phyloP scores from a whole-genome alignment of 768 basidiomycete species.

The Hygrocybe coccinea region DNA sequence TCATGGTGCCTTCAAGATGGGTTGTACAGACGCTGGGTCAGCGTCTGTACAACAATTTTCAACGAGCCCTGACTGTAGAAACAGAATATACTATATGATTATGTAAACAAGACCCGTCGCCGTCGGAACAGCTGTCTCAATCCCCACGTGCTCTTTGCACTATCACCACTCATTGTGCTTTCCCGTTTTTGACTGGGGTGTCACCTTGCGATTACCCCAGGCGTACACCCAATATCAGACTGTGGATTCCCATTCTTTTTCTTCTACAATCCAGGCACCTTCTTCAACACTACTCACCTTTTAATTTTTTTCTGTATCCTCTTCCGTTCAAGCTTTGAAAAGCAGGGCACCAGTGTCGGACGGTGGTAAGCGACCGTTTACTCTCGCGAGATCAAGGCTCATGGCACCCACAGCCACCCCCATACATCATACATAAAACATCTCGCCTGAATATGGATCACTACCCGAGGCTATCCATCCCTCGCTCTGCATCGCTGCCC shows the following conservation, averaged over 20 bases:
- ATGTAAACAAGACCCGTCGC: too few species aligned
- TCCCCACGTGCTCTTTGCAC: neutral
- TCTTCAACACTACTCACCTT: neutral
- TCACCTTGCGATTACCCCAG: too few species aligned
- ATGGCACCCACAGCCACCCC: neutral
- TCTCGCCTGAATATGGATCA: slow-evolving; percentile 19
- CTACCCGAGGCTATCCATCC: slow-evolving; percentile 24
- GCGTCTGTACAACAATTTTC: too few species aligned
- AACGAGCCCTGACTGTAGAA: too few species aligned
- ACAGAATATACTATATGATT: too few species aligned
- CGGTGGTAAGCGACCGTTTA: neutral
- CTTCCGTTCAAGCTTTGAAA: neutral
- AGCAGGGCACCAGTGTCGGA: neutral
- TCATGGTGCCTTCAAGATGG: too few species aligned
- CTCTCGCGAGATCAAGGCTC: neutral
- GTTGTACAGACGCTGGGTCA: too few species aligned
- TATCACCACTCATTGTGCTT: too few species aligned
- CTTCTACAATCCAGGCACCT: neutral
- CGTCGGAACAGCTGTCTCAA: too few species aligned
- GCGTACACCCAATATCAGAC: neutral
- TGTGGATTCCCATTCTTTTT: neutral
- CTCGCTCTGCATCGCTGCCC: slow-evolving; percentile 33
- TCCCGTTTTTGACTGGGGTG: too few species aligned
- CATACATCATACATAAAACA: neutral
- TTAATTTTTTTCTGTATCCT: neutral